Conservation (phyloP, 371 early-diverging fungal genomes). For the Zancudomyces culisetae region DNA sequence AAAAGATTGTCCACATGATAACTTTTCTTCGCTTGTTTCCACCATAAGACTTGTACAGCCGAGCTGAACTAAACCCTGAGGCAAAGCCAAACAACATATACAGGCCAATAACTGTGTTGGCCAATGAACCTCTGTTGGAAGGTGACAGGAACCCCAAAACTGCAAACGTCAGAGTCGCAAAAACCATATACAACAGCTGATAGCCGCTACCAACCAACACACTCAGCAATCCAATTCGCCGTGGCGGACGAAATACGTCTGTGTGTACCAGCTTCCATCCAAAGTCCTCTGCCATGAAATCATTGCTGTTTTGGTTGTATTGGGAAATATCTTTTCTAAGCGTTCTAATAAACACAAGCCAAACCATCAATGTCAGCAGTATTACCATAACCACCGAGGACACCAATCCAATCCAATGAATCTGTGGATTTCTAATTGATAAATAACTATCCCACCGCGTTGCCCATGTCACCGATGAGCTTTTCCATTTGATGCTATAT, state of each 20-base stretch:
- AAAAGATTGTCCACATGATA: constrained; percentile 56
- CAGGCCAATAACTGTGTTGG: constrained; percentile 72
- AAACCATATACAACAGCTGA: constrained; percentile 74
- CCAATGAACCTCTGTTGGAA: constrained; percentile 79
- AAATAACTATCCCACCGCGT: constrained; percentile 90
- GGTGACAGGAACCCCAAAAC: constrained; percentile 92
- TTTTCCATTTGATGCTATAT: constrained; percentile 66
- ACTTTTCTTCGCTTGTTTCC: constrained; percentile 75
- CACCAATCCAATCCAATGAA: constrained; percentile 53
- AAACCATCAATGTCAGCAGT: constrained; percentile 76
- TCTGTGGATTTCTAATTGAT: constrained; percentile 61
- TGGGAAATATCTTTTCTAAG: constrained; percentile 70
- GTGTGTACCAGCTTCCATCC: constrained; percentile 84
- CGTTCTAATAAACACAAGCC: constrained; percentile 61
- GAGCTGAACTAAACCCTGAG: constrained; percentile 74
- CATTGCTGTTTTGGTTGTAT: constrained; percentile 64
- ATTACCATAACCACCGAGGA: constrained; percentile 80
- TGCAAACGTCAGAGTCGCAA: constrained; percentile 64
- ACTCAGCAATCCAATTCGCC: constrained; percentile 51
- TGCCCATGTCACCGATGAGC: constrained; percentile 61
- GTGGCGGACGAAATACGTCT: constrained; percentile 80
- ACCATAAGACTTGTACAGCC: constrained; percentile 82
- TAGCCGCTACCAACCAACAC: constrained; percentile 80
- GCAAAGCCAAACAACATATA: constrained; percentile 71
- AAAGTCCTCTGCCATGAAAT: constrained; percentile 76